Evolutionary conservation across 371 early-diverging fungal genomes (phyloP).

Genomic region (Mucor saturninus): DNA sequence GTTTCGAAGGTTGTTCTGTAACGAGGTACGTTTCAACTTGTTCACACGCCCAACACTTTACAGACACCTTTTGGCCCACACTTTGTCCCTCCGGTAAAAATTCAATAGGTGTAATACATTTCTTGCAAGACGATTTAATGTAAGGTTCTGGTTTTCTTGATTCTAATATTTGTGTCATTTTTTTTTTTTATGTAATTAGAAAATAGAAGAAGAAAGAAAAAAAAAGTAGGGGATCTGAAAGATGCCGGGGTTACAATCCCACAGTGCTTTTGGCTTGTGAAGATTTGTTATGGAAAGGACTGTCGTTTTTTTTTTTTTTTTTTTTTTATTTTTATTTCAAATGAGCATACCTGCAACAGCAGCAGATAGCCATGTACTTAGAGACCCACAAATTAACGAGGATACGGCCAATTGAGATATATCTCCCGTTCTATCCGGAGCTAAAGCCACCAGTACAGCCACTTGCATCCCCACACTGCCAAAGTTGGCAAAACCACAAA

Average conservation of each 20-base stretch:
- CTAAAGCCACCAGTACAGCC: constrained; percentile 73
- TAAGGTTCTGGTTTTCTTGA: constrained; percentile 57
- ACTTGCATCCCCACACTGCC: constrained; percentile 84
- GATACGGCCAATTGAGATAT: constrained; percentile 74
- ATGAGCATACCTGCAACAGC: constrained; percentile 76
- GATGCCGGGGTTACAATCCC: not conserved
- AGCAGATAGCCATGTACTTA: constrained; percentile 81
- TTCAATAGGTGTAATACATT: constrained; percentile 45
- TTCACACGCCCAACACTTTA: constrained; percentile 61
- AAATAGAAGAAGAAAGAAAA: not conserved
- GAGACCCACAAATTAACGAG: constrained; percentile 77
- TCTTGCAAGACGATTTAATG: constrained; percentile 47
- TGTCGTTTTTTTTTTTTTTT: not conserved
- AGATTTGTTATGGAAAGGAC: not conserved
- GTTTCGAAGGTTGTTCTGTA: constrained; percentile 38
- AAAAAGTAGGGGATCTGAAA: not conserved
- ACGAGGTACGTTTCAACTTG: constrained; percentile 55
- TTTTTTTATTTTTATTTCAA: constrained; percentile 34
- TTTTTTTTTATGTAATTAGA: not conserved
- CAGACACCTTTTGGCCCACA: constrained; percentile 38
- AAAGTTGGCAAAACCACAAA: constrained; percentile 89
- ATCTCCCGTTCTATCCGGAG: constrained; percentile 72
- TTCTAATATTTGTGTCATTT: constrained; percentile 23
- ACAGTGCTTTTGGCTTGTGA: too few relatives aligned
- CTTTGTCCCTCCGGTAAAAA: constrained; percentile 38